Evolutionary conservation across 2,329 filamentous ascomycete genomes (phyloP).

Genomic region (Ceratocystis lukuohia): DNA sequence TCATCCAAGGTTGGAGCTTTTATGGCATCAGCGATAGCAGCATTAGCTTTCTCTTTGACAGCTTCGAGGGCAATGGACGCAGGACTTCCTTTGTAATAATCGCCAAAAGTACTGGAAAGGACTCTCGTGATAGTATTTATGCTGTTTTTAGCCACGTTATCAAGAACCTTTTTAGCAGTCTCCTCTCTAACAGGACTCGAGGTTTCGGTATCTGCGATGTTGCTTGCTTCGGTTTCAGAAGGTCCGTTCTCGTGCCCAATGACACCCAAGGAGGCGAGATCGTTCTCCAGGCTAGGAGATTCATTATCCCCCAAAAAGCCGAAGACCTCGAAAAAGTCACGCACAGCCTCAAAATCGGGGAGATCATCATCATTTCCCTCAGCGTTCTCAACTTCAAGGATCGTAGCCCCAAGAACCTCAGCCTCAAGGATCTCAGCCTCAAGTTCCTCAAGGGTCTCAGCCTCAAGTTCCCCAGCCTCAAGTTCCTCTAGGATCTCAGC

Average conservation of each 20-base stretch:
- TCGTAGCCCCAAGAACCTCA: background rate
- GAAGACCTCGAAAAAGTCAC: too few species aligned
- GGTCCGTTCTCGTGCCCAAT: too few species aligned
- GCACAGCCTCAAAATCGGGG: background rate
- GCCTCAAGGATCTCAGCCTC: background rate
- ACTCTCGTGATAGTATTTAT: background rate
- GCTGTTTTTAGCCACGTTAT: background rate
- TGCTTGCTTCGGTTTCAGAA: too few species aligned
- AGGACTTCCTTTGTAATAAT: background rate
- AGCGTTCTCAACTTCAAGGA: too few species aligned
- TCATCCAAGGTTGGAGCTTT: background rate
- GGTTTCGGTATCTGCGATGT: too few species aligned
- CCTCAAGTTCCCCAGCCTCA: background rate
- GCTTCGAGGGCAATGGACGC: background rate
- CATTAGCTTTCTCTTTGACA: background rate
- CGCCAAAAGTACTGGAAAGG: background rate
- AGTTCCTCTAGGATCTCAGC: background rate
- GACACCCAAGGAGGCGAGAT: too few species aligned
- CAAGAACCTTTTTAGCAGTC: too few species aligned
- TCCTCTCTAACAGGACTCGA: too few species aligned
- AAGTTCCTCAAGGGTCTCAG: background rate
- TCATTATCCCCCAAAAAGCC: background rate
- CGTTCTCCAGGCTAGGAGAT: too few species aligned
- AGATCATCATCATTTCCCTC: background rate
- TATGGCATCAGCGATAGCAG: background rate